phyloP scores from a whole-genome alignment of 306 rosid genomes.

The Citrullus mucosospermus region DNA sequence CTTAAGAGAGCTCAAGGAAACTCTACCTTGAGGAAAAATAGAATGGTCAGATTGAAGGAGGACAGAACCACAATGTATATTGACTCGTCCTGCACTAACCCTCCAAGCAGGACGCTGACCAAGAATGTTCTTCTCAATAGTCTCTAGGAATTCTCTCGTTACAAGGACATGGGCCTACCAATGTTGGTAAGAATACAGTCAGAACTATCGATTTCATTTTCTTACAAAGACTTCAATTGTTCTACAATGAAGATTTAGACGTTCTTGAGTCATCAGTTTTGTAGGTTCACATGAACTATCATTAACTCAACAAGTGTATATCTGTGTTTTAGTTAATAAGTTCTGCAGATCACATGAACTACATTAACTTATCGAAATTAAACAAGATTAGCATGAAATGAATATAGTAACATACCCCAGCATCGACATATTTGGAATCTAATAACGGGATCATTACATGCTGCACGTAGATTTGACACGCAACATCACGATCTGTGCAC shows the following conservation, averaged over 20 bases:
- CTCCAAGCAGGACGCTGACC: slow-evolving; percentile 74
- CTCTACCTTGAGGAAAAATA: slow-evolving; percentile 46
- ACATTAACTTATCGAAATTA: neutral
- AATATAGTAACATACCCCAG: slow-evolving; percentile 45
- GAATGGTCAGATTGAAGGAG: slow-evolving; percentile 85
- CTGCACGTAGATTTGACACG: slow-evolving; percentile 36
- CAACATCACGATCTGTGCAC: slow-evolving; percentile 40
- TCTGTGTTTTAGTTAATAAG: neutral
- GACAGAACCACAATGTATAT: slow-evolving; percentile 38
- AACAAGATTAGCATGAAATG: neutral
- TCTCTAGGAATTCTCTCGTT: slow-evolving; percentile 48
- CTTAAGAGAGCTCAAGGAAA: neutral
- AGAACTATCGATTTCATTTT: neutral
- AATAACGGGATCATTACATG: slow-evolving; percentile 64
- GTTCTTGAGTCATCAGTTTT: neutral
- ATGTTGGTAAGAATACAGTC: neutral
- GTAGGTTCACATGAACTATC: neutral
- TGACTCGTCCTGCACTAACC: slow-evolving; percentile 55
- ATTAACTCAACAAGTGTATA: neutral
- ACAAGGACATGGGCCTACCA: slow-evolving; percentile 45
- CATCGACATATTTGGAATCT: slow-evolving; percentile 60
- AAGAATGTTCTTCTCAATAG: slow-evolving; percentile 35
- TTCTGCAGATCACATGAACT: no score
- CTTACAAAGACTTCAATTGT: neutral
- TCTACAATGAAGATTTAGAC: neutral